Percentiles rank a stretch among this genome's conserved stretches.
Conservation (phyloP, 176 grass and related monocot species). For the Aechmea fasciata region DNA sequence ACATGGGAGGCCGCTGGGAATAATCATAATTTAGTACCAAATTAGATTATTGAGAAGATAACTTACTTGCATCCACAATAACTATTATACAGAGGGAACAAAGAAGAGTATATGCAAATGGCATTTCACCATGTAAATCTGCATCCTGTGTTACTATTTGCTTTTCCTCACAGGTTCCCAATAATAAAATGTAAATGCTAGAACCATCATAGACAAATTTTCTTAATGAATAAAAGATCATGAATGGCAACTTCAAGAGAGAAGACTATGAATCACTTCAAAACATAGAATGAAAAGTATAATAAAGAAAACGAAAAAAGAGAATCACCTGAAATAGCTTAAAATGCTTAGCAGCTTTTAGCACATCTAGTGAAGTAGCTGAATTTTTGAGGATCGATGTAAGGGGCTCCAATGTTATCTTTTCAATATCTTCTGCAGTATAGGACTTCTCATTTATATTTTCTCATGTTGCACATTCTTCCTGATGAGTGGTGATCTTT, state of each 20-base stretch:
- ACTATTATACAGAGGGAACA: background rate
- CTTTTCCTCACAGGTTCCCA: too few species aligned
- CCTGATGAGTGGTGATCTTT: too few species aligned
- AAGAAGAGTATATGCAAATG: background rate
- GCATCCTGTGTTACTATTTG: too few species aligned
- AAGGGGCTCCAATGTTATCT: slow-evolving; percentile 9
- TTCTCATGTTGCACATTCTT: too few species aligned
- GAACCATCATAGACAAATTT: too few species aligned
- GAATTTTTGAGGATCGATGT: slow-evolving; percentile 12
- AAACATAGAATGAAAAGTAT: background rate
- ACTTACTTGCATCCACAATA: background rate
- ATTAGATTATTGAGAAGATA: background rate
- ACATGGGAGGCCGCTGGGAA: slow-evolving; percentile 80
- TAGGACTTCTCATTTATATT: slow-evolving; percentile 10
- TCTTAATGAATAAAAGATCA: too few species aligned
- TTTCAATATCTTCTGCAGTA: slow-evolving; percentile 15
- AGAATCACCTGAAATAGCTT: slow-evolving; percentile 16
- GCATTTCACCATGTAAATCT: too few species aligned
- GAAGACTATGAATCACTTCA: too few species aligned
- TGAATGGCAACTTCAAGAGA: too few species aligned
- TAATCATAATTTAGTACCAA: background rate
- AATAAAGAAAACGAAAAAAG: background rate
- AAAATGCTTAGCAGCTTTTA: slow-evolving; percentile 14
- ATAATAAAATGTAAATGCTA: too few species aligned
- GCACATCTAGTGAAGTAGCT: slow-evolving; percentile 20